phyloP scores from a whole-genome alignment of 805 yeast genomes.

The Starmera amethionina region DNA sequence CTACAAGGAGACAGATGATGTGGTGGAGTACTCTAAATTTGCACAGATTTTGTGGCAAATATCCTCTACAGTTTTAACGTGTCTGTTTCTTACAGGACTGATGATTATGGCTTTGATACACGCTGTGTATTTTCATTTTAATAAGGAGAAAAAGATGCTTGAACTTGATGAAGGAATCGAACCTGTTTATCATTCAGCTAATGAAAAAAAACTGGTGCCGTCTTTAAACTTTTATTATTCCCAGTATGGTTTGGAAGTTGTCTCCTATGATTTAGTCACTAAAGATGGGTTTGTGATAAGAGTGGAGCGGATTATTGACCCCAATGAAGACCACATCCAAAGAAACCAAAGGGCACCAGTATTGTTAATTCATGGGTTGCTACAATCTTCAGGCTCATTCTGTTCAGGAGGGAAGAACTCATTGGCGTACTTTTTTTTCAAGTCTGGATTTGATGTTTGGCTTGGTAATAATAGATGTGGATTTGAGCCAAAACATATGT shows the following conservation, averaged over 20 bases:
- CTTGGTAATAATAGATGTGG: constrained; percentile 88
- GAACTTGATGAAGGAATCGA: no score
- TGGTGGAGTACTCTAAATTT: no score
- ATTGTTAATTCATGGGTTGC: constrained; percentile 72
- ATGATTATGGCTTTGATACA: not conserved
- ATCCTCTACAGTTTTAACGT: not conserved
- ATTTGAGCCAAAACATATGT: constrained; percentile 58
- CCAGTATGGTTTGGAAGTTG: constrained; percentile 49
- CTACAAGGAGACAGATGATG: no score
- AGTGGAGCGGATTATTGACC: constrained; percentile 52
- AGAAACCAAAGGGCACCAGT: constrained; percentile 45
- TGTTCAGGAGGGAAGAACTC: constrained; percentile 77
- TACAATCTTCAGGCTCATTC: constrained; percentile 82
- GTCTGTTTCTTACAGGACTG: not conserved
- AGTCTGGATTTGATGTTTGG: constrained; percentile 78
- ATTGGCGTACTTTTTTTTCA: constrained; percentile 47
- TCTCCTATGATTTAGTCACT: constrained; percentile 53
- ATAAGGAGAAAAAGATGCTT: constrained; percentile 26
- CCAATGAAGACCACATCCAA: constrained; percentile 17
- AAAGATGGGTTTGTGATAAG: constrained; percentile 72
- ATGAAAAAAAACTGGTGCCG: constrained; percentile 30
- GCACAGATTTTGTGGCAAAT: no score
- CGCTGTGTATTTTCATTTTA: constrained; percentile 4
- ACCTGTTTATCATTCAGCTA: constrained; percentile 10
- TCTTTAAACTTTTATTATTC: constrained; percentile 62